Evolutionary conservation across 1,284 basidiomycete species (phyloP), one percentile per base, ranked within the genome.

Genomic region (Sanghuangporus sanghuang): DNA sequence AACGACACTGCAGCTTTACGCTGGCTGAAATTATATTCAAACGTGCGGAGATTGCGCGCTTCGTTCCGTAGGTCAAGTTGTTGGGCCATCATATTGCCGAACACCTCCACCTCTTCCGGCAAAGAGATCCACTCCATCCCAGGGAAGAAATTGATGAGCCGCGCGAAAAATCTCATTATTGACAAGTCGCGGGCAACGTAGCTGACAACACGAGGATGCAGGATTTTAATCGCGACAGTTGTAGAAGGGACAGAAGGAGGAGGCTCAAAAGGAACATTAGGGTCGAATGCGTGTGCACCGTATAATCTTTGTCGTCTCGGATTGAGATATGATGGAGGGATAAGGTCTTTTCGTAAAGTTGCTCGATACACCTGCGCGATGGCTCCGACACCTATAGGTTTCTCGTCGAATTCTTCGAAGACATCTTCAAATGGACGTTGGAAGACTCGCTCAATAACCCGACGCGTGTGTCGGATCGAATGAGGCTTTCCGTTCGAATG

Each of bases 111-210:
- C 75, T 99, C 97, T 71, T 99, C 95, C 0, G 95, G 94, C 11
- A 99, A 84, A 9, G 95, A 97, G 44, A 99, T 77, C 97, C 97
- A 99, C 69, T 96, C 83, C 86, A 98, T 95, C 14, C 95, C 95
- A 0, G 97, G 97, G 62, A 99, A 76, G 18, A 89, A 63, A 62
- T 93, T 87, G 69, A 99, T 81, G 53, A 85, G 74, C 49, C 81
- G 81, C 21, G 97, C 95, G 73, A 98, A 98, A 79, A 98, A 90
- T 40, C 84, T 81, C 94, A 99, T 96, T 77, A 99, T 98, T 61
- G 89, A 82, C 60, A 99, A 85, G 76, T 99, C 96, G 46, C 96
- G 84, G 16, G 81, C 79, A 64, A 99, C 98, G 46, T 84, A 90
- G 71, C 93, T 90, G 35, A 80, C 77, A 14, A 94, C 94, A 59